These are phyloP conservation scores for Komagataella ulmi DNA, from an alignment of 805 yeast genomes.

Conservation along the genomic window DNA sequence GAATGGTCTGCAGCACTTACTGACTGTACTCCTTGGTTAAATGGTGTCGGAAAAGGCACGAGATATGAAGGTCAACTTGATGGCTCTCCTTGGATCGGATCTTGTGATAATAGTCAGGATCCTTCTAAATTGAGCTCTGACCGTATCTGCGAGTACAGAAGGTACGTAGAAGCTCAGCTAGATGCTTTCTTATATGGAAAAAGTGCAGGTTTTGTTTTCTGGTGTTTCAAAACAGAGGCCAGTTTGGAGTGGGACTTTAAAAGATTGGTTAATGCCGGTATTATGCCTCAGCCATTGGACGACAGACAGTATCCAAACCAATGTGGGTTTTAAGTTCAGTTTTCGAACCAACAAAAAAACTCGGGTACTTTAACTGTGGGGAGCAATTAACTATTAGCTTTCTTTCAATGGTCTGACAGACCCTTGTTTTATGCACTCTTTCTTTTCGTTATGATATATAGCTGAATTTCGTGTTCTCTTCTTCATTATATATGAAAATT, in stretches of 20 bases:
- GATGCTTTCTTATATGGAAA: constrained; percentile 29
- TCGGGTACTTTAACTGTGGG: neutral
- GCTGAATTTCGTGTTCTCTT: neutral
- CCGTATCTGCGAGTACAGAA: constrained; percentile 31
- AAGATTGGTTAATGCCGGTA: constrained; percentile 29
- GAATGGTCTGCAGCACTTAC: constrained; percentile 66
- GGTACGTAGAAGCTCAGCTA: constrained; percentile 47
- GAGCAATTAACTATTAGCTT: neutral
- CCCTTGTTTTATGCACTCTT: too few species aligned
- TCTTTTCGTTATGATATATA: neutral
- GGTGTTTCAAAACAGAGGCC: constrained; percentile 59
- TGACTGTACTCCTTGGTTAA: constrained; percentile 59
- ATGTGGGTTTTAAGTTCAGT: constrained; percentile 25
- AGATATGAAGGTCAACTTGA: constrained; percentile 42
- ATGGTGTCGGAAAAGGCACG: constrained; percentile 57
- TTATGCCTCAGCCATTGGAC: constrained; percentile 53
- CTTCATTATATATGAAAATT: neutral
- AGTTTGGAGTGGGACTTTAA: constrained; percentile 58
- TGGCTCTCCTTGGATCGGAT: constrained; percentile 24
- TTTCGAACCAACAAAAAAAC: neutral
- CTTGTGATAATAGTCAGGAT: constrained; percentile 27
- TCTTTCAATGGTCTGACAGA: too few species aligned
- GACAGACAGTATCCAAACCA: constrained; percentile 61
- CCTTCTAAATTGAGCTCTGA: constrained; percentile 26
- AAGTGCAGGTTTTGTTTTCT: constrained; percentile 51